A percentile compares a stretch with the other conserved stretches of the same genome.
phyloP scores from a whole-genome alignment of 306 rosid species.

The Psophocarpus tetragonolobus region DNA sequence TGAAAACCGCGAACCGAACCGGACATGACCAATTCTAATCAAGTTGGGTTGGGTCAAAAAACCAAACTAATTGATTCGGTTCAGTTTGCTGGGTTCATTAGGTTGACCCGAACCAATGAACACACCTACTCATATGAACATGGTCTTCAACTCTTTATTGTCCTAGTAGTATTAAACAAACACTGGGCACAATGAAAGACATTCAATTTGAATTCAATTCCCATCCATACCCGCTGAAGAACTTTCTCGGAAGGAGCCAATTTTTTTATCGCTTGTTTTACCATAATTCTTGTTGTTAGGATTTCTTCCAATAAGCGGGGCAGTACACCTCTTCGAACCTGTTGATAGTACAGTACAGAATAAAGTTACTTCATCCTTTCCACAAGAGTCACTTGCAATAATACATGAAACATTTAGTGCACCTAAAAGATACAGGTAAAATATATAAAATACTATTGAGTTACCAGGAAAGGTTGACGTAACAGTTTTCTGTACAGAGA shows the following conservation, averaged over 20 bases:
- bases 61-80: no score
- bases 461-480: not conserved
- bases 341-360: conserved; percentile 34
- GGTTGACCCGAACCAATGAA: no score
- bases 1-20: no score
- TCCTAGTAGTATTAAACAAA: conserved; percentile 9
- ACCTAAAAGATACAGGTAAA: not conserved
- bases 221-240: conserved; percentile 75
- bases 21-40: no score
- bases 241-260: conserved; percentile 74
- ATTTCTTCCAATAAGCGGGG: conserved; percentile 94
- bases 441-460: not conserved
- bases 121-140: not conserved
- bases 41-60: no score
- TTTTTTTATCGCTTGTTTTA: conserved; percentile 86
- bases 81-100: no score
- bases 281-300: conserved; percentile 91
- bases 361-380: conserved; percentile 26
- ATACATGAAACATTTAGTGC: not conserved
- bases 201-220: conserved; percentile 32
- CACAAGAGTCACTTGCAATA: not conserved
- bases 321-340: conserved; percentile 84
- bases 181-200: conserved; percentile 5
- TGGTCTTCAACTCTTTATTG: conserved; percentile 18
- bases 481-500: not conserved